phyloP scores from a whole-genome alignment of 352 stramenopile genomes.

The Globisporangium megalacanthum region DNA sequence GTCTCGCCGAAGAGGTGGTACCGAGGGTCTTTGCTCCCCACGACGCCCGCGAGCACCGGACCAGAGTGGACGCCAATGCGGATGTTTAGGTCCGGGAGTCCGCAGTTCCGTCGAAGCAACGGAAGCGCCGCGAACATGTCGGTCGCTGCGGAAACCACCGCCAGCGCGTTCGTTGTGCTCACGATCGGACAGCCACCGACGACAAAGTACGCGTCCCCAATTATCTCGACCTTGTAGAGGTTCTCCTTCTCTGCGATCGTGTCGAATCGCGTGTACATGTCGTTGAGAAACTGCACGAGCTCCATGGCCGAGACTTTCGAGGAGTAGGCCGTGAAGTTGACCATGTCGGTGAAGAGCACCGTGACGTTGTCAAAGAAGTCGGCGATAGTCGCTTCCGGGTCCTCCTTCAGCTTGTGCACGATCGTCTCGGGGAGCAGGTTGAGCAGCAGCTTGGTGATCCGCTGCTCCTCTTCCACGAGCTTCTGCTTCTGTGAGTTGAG shows the following conservation, averaged over 20 bases:
- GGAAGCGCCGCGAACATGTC: constrained; percentile 68
- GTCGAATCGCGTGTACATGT: constrained; percentile 87
- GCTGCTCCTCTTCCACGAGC: constrained; percentile 69
- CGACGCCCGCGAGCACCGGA: constrained; percentile 73
- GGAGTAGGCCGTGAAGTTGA: constrained; percentile 83
- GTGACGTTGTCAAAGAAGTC: constrained; percentile 86
- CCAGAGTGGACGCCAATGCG: constrained; percentile 85
- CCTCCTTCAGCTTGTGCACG: constrained; percentile 79
- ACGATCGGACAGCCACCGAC: constrained; percentile 63
- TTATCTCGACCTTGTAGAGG: constrained; percentile 90
- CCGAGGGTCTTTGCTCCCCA: constrained; percentile 75
- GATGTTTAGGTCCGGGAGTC: constrained; percentile 76
- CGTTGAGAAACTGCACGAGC: constrained; percentile 86
- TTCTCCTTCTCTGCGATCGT: constrained; percentile 79
- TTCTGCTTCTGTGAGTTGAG: constrained; percentile 83
- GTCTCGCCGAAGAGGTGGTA: constrained; percentile 87
- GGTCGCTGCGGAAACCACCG: constrained; percentile 67
- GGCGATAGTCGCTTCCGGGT: constrained; percentile 70
- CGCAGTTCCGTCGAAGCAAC: constrained; percentile 62
- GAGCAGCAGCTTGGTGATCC: constrained; percentile 72
- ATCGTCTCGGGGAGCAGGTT: constrained; percentile 82
- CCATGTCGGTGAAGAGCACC: constrained; percentile 83
- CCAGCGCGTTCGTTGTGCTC: constrained; percentile 55
- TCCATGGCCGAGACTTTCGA: constrained; percentile 79
- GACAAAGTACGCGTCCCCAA: constrained; percentile 86